These are phyloP conservation scores for Tetradesmus lagerheimii DNA, from an alignment of 139 green algal species.

Conservation along the genomic window DNA sequence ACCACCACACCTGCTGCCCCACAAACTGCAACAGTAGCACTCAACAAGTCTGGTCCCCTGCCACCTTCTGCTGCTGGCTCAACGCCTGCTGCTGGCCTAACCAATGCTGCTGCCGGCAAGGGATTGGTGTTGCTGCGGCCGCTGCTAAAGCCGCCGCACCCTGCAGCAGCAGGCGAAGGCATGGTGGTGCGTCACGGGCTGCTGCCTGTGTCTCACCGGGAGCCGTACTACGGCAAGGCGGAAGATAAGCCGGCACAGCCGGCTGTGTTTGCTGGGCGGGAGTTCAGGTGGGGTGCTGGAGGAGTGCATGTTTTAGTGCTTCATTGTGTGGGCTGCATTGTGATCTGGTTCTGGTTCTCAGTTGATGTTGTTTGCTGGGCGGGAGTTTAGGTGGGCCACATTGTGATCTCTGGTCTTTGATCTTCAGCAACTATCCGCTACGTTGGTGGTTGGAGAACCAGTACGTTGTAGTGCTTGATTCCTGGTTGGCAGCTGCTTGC, in stretches of 20 bases:
- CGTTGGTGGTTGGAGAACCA: no score
- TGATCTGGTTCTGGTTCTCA: no score
- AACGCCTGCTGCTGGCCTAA: not conserved
- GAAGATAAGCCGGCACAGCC: constrained; percentile 61
- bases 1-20: constrained; percentile 13
- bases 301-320: no score
- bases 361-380: no score
- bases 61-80: not conserved
- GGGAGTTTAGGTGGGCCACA: no score
- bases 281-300: constrained; percentile 58
- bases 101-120: not conserved
- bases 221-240: constrained; percentile 73
- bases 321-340: not conserved
- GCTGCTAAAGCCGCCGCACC: not conserved
- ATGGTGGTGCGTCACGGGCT: not conserved
- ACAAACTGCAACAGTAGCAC: constrained; percentile 11
- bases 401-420: no score
- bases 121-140: constrained; percentile 28
- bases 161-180: not conserved
- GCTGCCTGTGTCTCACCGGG: constrained; percentile 28
- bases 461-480: no score
- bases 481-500: no score
- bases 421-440: no score
- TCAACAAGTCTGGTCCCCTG: not conserved
- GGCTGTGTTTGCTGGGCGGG: constrained; percentile 65